Evolutionary conservation across 805 yeast species (phyloP).

Genomic region (Cyberlindnera amylophila): DNA sequence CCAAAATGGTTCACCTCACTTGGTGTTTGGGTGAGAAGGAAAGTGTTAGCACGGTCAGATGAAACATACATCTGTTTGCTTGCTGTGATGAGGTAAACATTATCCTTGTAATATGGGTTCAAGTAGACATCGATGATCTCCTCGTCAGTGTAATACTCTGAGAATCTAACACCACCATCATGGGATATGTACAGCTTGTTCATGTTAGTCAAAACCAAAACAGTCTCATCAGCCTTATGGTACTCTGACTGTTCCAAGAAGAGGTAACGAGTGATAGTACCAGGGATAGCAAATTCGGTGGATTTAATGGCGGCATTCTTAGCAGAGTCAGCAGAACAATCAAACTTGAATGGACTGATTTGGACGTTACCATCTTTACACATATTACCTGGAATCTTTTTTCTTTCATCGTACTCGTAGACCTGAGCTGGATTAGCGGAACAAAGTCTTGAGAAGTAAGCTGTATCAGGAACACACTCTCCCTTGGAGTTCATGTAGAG

Average conservation of each 20-base stretch:
- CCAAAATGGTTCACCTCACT: constrained; percentile 43
- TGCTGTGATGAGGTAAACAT: constrained; percentile 27
- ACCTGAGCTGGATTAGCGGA: constrained; percentile 9
- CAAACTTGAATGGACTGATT: constrained; percentile 13
- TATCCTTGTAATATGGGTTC: constrained; percentile 56
- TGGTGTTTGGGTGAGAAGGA: constrained; percentile 37
- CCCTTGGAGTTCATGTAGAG: constrained; percentile 37
- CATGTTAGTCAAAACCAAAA: constrained; percentile 54
- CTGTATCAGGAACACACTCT: constrained; percentile 44
- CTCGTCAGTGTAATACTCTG: constrained; percentile 23
- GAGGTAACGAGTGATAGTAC: constrained; percentile 47
- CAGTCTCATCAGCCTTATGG: constrained; percentile 51
- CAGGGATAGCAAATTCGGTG: constrained; percentile 42
- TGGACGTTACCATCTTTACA: constrained; percentile 17
- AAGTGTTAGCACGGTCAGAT: constrained; percentile 53
- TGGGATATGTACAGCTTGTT: constrained; percentile 58
- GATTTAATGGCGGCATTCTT: constrained; percentile 29
- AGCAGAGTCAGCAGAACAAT: constrained; percentile 20
- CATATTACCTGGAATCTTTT: constrained; percentile 23
- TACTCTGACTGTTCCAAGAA: constrained; percentile 45
- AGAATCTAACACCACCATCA: constrained; percentile 34
- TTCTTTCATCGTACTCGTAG: constrained; percentile 11
- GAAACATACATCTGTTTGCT: constrained; percentile 45
- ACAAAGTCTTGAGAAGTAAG: constrained; percentile 33
- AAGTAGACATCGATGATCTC: constrained; percentile 46